Evolutionary conservation across 305 asterid species (phyloP), one percentile per base, ranked within the genome.

Genomic region (Fraxinus greggii): DNA sequence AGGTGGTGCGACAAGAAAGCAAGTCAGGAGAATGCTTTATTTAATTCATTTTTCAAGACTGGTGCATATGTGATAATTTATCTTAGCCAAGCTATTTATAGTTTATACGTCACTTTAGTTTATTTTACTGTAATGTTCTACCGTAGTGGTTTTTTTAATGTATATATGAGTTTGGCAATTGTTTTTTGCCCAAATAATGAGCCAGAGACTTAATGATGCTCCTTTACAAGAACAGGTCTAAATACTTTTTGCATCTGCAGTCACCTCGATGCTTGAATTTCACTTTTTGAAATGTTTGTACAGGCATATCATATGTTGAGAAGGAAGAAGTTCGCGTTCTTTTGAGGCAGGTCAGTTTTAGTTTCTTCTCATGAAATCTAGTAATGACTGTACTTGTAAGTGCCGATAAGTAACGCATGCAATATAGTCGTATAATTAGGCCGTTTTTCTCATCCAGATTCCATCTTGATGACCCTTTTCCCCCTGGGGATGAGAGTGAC

Each of bases 251-350:
- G 61, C 54, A 67, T 73, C 76, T 77, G 72, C 72, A 54, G 74
- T 79, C 75, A 26, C 72, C 56, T 65, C 72, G 76, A 69, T 82
- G 85, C 84, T 80, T 82, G 76, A 78, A 33, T 84, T 80, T 83
- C 86, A 69, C 82, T 23, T 45, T 81, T 80, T 82, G 51, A 45
- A 33, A 40, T 56, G 74, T 85, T 81, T 42, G 75, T 82, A 59
- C 92, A 96, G 99, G 98, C 76, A 83, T 96, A 85, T 89, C 97
- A 77, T 96, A 96, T 84, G 91, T 23, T 78, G 99, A 96, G 87
- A 96, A 96, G 92, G 95, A 93, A 90, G 99, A 94, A 88, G 99
- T 96, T 59, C 94, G 98, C 17, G 76, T 88, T 83, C 98, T 92
- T 80, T 80, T 94, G 89, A 93, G 97, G 90, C 94, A 91, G 98